Percentiles rank a stretch among this genome's conserved stretches.
These are phyloP conservation scores for Begonia loranthoides DNA, from an alignment of 306 rosid species.

Conservation along the genomic window DNA sequence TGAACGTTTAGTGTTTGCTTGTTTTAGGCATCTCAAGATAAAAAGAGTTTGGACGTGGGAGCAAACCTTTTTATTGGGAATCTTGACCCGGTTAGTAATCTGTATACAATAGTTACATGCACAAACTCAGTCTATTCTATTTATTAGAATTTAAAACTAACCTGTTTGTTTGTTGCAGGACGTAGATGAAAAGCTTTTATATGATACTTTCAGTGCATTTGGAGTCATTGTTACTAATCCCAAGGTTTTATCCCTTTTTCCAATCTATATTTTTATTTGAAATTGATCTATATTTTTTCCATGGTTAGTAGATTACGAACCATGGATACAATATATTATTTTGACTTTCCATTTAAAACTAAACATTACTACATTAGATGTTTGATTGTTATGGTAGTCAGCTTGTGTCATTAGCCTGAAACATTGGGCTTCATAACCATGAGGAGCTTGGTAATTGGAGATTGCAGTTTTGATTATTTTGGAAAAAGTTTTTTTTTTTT, in stretches of 20 bases:
- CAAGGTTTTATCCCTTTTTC: constrained; percentile 37
- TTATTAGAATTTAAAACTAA: background rate
- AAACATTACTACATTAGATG: too few species aligned
- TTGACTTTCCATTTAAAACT: too few species aligned
- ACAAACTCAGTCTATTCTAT: too few species aligned
- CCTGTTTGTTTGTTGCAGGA: constrained; percentile 42
- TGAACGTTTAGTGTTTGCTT: constrained; percentile 1
- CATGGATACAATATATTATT: too few species aligned
- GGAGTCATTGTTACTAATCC: constrained; percentile 97
- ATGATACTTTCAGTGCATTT: constrained; percentile 97
- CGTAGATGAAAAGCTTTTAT: constrained; percentile 93
- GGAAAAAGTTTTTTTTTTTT: too few species aligned
- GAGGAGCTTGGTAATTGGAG: too few species aligned
- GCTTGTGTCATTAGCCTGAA: too few species aligned
- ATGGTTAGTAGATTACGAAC: background rate
- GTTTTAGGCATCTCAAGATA: constrained; percentile 91
- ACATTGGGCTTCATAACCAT: too few species aligned
- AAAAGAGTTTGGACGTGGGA: constrained; percentile 93
- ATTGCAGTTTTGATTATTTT: too few species aligned
- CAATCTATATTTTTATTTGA: background rate
- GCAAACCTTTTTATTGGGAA: constrained; percentile 96
- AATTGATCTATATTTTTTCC: background rate
- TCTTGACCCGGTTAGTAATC: constrained; percentile 75
- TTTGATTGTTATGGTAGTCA: too few species aligned
- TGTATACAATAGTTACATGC: too few species aligned